These are phyloP conservation scores for Ceratobasidium sp. DNA, from an alignment of 1,284 basidiomycete genomes.

Conservation along the genomic window DNA sequence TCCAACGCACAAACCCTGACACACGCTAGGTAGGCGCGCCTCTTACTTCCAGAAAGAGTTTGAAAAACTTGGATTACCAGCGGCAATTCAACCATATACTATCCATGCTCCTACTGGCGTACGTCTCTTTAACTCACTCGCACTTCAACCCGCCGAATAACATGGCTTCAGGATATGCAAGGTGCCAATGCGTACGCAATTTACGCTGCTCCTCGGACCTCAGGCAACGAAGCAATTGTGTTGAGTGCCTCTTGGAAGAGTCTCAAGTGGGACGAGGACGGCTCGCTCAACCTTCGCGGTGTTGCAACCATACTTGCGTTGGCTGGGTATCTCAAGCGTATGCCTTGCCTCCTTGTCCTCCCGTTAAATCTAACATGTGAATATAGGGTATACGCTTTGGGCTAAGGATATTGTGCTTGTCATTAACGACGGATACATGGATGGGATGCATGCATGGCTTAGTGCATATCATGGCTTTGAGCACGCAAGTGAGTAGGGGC, in stretches of 20 bases:
- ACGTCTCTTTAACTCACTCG: constrained; percentile 45
- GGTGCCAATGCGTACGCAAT: constrained; percentile 88
- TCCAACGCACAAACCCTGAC: not conserved
- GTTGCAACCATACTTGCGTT: constrained; percentile 84
- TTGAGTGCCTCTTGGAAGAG: constrained; percentile 91
- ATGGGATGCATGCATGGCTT: constrained; percentile 94
- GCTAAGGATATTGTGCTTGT: constrained; percentile 94
- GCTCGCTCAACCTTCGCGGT: constrained; percentile 83
- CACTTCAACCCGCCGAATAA: not conserved
- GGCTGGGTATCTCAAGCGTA: constrained; percentile 85
- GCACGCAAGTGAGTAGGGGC: constrained; percentile 67
- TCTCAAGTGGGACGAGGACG: constrained; percentile 56
- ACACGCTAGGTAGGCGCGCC: constrained; percentile 64
- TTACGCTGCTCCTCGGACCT: constrained; percentile 82
- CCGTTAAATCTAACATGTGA: constrained; percentile 27
- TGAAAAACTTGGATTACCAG: constrained; percentile 71
- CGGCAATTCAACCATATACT: constrained; percentile 74
- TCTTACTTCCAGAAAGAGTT: constrained; percentile 69
- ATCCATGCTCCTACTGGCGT: constrained; percentile 65
- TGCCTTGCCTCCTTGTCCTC: constrained; percentile 47
- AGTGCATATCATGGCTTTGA: constrained; percentile 78
- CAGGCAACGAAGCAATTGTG: constrained; percentile 91
- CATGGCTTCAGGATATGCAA: constrained; percentile 55
- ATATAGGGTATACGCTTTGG: constrained; percentile 86
- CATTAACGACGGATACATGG: constrained; percentile 86